Evolutionary conservation across 768 basidiomycete genomes (phyloP), one percentile per base, ranked within the genome.

Genomic region (Tricholoma sp.): DNA sequence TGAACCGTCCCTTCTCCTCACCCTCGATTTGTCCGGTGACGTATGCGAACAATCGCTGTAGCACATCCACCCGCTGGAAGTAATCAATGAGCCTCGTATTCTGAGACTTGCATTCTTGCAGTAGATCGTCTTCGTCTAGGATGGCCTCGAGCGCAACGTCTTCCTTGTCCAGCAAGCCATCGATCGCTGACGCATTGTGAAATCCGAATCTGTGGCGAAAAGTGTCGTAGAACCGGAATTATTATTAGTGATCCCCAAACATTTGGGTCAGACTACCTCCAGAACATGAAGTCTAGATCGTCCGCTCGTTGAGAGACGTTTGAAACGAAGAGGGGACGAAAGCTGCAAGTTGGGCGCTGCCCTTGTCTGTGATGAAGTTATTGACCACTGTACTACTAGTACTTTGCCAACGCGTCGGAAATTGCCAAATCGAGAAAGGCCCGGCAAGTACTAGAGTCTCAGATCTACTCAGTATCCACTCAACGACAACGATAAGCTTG

Each of bases 81-180:
- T 93, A 93, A 67, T 91, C 89, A 63, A 91, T 89, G 51, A 96
- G 83, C 57, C 90, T 78, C 39, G 88, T 88, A 67, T 98, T 98
- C 73, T 96, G 90, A 0, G 88, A 80, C 73, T 98, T 98, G 82
- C 94, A 93, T 72, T 98, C 96, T 72, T 91, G 90, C 55, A 98
- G 76, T 46, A 98, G 78, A 69, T 98, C 94, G 67, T 92, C 88
- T 73, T 97, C 93, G 74, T 94, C 93, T 55, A 98, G 80, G 58
- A 98, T 86, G 41, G 91, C 86, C 70, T 97, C 94, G 41, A 98
- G 83, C 50, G 86, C 81, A 61, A 92, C 86, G 66, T 92, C 89
- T 63, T 94, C 91, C 75, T 91, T 88, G 80, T 92, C 88, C 59
- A 97, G 83, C 58, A 97, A 81, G 66, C 83, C 83, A 82, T 97